Evolutionary conservation across 306 rosid species (phyloP).

Genomic region (Alnus glutinosa): DNA sequence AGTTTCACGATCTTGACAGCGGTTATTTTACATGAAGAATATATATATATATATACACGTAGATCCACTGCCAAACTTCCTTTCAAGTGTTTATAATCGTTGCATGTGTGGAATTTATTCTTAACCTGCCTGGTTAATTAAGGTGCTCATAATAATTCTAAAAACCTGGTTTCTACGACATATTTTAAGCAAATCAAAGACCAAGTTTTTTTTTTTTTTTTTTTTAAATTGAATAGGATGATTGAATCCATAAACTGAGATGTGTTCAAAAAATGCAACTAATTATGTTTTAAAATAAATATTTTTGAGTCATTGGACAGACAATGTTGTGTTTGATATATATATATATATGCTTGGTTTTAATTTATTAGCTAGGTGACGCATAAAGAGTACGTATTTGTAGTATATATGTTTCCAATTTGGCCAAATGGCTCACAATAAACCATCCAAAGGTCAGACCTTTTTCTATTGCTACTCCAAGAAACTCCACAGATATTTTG

Average conservation of each 20-base stretch:
- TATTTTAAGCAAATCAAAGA: no score
- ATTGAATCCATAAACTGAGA: no score
- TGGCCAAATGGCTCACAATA: not conserved
- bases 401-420: not conserved
- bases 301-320: no score
- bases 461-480: not conserved
- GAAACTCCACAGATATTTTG: not conserved
- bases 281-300: no score
- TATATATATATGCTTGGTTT: not conserved
- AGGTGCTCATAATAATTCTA: not conserved
- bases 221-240: no score
- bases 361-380: not conserved
- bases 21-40: not conserved
- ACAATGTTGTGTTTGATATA: no score
- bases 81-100: slow-evolving; percentile 3
- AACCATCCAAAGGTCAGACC: not conserved
- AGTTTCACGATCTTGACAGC: not conserved
- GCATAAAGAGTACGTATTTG: not conserved
- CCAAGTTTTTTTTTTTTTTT: no score
- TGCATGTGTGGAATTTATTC: not conserved
- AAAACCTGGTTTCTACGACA: not conserved
- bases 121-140: not conserved
- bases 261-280: no score
- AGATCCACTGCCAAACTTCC: slow-evolving; percentile 8
- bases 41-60: not conserved